Percentiles rank a stretch among this genome's conserved stretches.
Evolutionary conservation across 768 basidiomycete species (phyloP).

Genomic region (Favolaschia claudopus): DNA sequence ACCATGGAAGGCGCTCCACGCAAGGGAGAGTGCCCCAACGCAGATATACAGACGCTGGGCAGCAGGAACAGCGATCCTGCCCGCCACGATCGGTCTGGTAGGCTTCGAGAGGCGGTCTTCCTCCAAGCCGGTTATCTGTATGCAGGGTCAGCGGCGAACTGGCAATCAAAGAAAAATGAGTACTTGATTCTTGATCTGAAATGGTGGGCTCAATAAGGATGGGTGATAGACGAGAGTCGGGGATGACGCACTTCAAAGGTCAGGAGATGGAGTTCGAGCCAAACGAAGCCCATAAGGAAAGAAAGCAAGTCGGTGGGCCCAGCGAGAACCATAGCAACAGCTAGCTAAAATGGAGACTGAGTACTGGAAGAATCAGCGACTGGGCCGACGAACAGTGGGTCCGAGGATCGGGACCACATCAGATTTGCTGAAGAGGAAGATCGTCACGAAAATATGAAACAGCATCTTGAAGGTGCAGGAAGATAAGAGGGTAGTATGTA

Average conservation of each 20-base stretch:
- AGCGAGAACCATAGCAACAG: constrained; percentile 25
- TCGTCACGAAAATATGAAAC: not conserved
- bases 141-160: not conserved
- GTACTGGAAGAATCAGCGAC: not conserved
- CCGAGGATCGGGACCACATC: constrained; percentile 19
- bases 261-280: constrained; percentile 24
- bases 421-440: constrained; percentile 20
- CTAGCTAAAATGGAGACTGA: constrained; percentile 15
- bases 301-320: constrained; percentile 12
- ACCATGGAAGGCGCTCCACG: constrained; percentile 20
- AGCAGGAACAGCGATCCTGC: constrained; percentile 23
- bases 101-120: constrained; percentile 33
- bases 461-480: not conserved
- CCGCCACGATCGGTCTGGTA: constrained; percentile 28
- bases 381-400: constrained; percentile 8
- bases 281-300: constrained; percentile 19
- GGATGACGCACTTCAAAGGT: constrained; percentile 23
- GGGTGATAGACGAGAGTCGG: not conserved
- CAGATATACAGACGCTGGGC: constrained; percentile 25
- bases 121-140: constrained; percentile 25
- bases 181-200: constrained; percentile 13
- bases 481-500: no score
- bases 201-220: not conserved
- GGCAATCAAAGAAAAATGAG: constrained; percentile 21
- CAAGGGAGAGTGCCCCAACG: constrained; percentile 8